These are phyloP conservation scores for Malassezia cuniculi DNA, from an alignment of 1,284 basidiomycete genomes.

Conservation along the genomic window DNA sequence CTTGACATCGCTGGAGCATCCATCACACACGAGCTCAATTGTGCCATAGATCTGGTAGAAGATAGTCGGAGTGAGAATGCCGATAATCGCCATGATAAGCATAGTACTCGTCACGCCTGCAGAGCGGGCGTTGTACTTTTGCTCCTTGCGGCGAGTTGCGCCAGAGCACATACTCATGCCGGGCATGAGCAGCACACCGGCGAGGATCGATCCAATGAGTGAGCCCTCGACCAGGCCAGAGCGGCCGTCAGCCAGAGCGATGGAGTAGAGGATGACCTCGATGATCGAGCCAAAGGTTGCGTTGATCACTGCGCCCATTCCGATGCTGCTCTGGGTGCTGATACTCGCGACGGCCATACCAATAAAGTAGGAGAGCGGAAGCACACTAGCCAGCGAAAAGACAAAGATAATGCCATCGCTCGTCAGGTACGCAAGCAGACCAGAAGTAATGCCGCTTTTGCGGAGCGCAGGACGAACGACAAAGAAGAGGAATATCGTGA, in stretches of 20 bases:
- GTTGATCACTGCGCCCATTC: constrained; percentile 99
- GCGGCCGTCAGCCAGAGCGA: constrained; percentile 77
- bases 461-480: constrained; percentile 65
- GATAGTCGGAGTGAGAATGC: constrained; percentile 82
- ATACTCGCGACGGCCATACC: constrained; percentile 99
- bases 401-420: constrained; percentile 71
- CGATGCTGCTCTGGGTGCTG: constrained; percentile 91
- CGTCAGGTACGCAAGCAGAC: constrained; percentile 59
- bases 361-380: constrained; percentile 96
- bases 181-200: constrained; percentile 92
- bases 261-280: constrained; percentile 84
- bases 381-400: constrained; percentile 74
- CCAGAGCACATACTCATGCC: constrained; percentile 94
- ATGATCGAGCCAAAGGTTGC: constrained; percentile 97
- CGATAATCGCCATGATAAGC: constrained; percentile 99
- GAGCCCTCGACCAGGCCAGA: constrained; percentile 91
- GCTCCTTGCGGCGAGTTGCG: constrained; percentile 80
- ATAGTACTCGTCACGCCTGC: constrained; percentile 98
- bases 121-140: constrained; percentile 93
- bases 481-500: constrained; percentile 86
- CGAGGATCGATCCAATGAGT: constrained; percentile 81
- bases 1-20: constrained; percentile 55
- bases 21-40: constrained; percentile 86
- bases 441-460: constrained; percentile 50
- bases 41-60: constrained; percentile 99